Conservation (phyloP, 2,329 filamentous ascomycete genomes). For the Nannizziopsis arthrosporioides region DNA sequence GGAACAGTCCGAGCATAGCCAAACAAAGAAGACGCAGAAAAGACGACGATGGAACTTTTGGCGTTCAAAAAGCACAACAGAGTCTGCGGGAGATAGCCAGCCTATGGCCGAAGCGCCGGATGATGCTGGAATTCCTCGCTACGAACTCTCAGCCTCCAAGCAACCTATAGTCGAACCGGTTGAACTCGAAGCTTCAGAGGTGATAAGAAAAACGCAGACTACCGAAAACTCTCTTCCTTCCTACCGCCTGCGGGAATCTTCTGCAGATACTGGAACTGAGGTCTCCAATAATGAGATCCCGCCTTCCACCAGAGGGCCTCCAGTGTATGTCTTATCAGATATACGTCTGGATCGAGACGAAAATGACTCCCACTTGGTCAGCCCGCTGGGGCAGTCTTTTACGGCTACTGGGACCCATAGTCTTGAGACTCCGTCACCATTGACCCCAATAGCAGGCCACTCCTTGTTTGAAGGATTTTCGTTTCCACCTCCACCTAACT, state of each 20-base stretch:
- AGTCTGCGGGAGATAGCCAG: constrained; percentile 16
- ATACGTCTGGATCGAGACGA: background rate
- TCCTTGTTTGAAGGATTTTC: constrained; percentile 6
- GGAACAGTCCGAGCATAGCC: background rate
- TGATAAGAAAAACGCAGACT: constrained; percentile 2
- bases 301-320: background rate
- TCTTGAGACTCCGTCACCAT: constrained; percentile 9
- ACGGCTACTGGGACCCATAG: constrained; percentile 4
- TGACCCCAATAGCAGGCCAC: constrained; percentile 5
- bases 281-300: background rate
- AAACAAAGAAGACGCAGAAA: constrained; percentile 9
- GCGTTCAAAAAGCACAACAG: constrained; percentile 1
- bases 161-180: background rate
- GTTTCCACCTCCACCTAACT: background rate
- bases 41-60: constrained; percentile 12
- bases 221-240: background rate
- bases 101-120: constrained; percentile 20
- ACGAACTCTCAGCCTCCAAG: constrained; percentile 15
- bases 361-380: constrained; percentile 7
- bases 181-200: constrained; percentile 11
- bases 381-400: constrained; percentile 9
- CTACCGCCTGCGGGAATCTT: background rate
- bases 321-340: constrained; percentile 1
- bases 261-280: background rate
- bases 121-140: constrained; percentile 16